Percentiles rank a stretch among this genome's conserved stretches.
These are phyloP conservation scores for Vaccinium vitisidaea DNA, from an alignment of 148 eudicot species.

Conservation along the genomic window DNA sequence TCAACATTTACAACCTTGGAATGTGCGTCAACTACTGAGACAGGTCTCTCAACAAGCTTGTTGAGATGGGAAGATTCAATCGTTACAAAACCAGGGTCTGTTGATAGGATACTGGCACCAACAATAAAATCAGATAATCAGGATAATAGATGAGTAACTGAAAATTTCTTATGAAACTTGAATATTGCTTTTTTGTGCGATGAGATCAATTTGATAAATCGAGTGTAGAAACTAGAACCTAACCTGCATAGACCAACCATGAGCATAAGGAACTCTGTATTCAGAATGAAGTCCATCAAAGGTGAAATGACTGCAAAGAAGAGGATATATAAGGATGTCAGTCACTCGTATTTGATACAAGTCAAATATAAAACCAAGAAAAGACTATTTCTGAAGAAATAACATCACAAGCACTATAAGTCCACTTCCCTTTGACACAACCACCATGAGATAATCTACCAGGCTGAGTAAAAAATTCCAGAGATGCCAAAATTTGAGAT, in stretches of 20 bases:
- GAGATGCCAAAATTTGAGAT: background rate
- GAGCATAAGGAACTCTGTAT: slow-evolving; percentile 44
- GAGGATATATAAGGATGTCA: background rate
- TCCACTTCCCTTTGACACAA: background rate
- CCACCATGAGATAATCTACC: background rate
- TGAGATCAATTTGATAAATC: background rate
- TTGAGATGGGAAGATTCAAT: slow-evolving; percentile 29
- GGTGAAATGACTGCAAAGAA: slow-evolving; percentile 49
- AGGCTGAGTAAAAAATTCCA: background rate
- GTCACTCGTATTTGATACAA: background rate
- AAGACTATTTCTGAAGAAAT: background rate
- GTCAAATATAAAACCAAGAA: background rate
- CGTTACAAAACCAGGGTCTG: slow-evolving; percentile 63
- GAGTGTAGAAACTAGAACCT: slow-evolving; percentile 17
- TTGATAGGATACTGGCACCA: slow-evolving; percentile 54
- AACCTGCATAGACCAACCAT: slow-evolving; percentile 57
- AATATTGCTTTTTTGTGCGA: background rate
- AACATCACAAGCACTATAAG: background rate
- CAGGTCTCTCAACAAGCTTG: slow-evolving; percentile 14
- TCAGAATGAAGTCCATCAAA: slow-evolving; percentile 40
- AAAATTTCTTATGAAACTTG: background rate
- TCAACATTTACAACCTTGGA: slow-evolving; percentile 36
- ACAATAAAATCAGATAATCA: slow-evolving; percentile 15
- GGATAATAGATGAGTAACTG: slow-evolving; percentile 4
- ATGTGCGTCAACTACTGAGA: slow-evolving; percentile 31